Conservation (phyloP, 257 asterid species). For the Voacanga thouarsii region DNA sequence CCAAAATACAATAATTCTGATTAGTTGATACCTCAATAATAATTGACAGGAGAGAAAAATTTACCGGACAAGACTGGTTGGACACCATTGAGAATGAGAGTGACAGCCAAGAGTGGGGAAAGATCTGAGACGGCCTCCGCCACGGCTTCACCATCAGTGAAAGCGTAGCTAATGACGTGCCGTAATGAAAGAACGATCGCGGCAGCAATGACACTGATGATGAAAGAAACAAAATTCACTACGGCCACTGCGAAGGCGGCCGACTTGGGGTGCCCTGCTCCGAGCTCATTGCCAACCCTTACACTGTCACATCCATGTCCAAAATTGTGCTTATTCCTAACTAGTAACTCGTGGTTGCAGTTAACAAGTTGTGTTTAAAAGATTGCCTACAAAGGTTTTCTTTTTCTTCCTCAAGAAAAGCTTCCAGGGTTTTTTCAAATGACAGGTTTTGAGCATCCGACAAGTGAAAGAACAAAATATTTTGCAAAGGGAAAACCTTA, state of each 20-base stretch:
- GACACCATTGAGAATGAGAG: slow-evolving; percentile 31
- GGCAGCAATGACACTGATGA: slow-evolving; percentile 12
- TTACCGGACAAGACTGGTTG: slow-evolving; percentile 35
- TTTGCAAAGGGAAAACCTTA: too few relatives aligned
- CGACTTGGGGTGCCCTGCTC: slow-evolving; percentile 31
- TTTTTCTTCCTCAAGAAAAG: too few relatives aligned
- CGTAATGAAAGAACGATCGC: slow-evolving; percentile 14
- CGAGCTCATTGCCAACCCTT: slow-evolving; percentile 32
- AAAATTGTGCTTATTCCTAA: not conserved
- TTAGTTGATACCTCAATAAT: too few relatives aligned
- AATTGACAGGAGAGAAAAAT: not conserved
- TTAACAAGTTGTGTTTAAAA: too few relatives aligned
- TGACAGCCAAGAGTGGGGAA: slow-evolving; percentile 27
- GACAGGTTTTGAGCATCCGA: too few relatives aligned
- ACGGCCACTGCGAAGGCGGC: slow-evolving; percentile 25
- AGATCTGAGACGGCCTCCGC: slow-evolving; percentile 31
- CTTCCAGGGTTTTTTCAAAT: too few relatives aligned
- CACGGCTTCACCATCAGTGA: slow-evolving; percentile 22
- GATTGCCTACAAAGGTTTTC: too few relatives aligned
- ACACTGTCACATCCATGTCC: slow-evolving; percentile 14
- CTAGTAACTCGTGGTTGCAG: not conserved
- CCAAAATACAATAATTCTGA: not conserved
- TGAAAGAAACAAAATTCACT: slow-evolving; percentile 24
- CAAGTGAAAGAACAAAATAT: too few relatives aligned
- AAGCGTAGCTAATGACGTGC: slow-evolving; percentile 28